Evolutionary conservation across 2,329 filamentous ascomycete species (phyloP), one percentile per base, ranked within the genome.

Genomic region (Cordyceps javanica): DNA sequence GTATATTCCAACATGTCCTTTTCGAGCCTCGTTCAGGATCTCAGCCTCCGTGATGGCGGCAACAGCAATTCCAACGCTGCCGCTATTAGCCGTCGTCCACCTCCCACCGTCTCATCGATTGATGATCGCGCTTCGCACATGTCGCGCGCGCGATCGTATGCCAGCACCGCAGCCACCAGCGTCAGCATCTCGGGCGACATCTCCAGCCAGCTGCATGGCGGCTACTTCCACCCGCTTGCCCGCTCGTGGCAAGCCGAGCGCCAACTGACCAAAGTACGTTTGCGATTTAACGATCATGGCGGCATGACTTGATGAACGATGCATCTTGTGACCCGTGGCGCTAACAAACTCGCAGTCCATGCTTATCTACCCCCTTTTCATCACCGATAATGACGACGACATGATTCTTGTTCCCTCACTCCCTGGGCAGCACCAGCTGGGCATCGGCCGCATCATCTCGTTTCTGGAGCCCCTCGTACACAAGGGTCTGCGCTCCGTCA

Each of bases 331-430:
- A 39, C 38, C 19, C 7, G 7, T 39, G 23, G 3, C 26, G 21
- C 53, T 49, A 49, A 49, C 41, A 21, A 14, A 9, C 34, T 60
- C 10, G 19, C 67, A 96, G 91, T 94, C 92, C 38, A 97, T 97
- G 94, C 87, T 99, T 67, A 97, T 99, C 68, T 97, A 95, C 75
- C 94, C 94, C 13, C 82, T 99, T 64, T 99, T 99, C 77, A 85
- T 99, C 63, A 96, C 94, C 67, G 94, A 99, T 73, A 85, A 90
- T 68, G 89, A 93, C 36, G 90, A 97, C 68, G 93, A 97, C 76
- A 90, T 97, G 76, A 89, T 87, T 14, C 80, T 89, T 16, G 95
- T 99, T 58, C 88, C 92, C 52, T 96, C 92, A 21, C 83, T 99
- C 4, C 94, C 94, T 1, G 91, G 91, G 70, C 93, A 97, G 73